Base-by-base conservation (phyloP, 176 grass and related monocot genomes). In the Lolium rigidum region DNA sequence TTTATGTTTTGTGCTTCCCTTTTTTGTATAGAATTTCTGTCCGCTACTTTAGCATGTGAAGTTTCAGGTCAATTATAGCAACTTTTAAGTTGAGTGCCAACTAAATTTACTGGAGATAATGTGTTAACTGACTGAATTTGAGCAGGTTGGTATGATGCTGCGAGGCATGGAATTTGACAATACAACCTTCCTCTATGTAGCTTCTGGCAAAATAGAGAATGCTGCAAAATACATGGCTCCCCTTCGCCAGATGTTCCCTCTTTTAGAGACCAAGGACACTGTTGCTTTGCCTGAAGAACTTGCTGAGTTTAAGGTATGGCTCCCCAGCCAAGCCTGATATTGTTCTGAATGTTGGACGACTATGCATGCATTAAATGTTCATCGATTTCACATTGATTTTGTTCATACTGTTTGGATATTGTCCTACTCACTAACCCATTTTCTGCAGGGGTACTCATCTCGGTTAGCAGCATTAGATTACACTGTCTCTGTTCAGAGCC, bases 101-200 rank as follows among this genome's bases (percentile, higher is more conserved):
- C 14, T 15, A 59, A 14, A 2, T 60, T 70, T 51, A 62, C 50
- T 51, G 21, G 24, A 74, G 56, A 72, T 77, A 39, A 77, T 86
- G 13, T 47, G 43, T 22, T 89, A 7, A 64, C 35, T 17, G 11
- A 79, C 83, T 80, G 75, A 80, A 12, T 38, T 86, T 48, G 52
- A 82, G 79, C 86, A 98, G 96, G 96, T 98, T 49, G 96, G 96
- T 22, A 95, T 98, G 96, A 98, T 98, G 96, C 84, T 98, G 47
- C 87, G 92, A 71, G 96, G 93, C 73, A 98, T 98, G 96, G 96
- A 91, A 82, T 95, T 98, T 54, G 90, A 83, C 70, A 94, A 98
- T 68, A 94, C 75, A 52, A 98, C 92, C 18, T 81, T 89, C 41
- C 84, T 98, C 50, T 98, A 98, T 55, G 82, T 98, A 79, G 96